Percentiles rank a stretch among this genome's conserved stretches.
phyloP scores from a whole-genome alignment of 2,329 filamentous ascomycete species.

The Neobulgaria alba region DNA sequence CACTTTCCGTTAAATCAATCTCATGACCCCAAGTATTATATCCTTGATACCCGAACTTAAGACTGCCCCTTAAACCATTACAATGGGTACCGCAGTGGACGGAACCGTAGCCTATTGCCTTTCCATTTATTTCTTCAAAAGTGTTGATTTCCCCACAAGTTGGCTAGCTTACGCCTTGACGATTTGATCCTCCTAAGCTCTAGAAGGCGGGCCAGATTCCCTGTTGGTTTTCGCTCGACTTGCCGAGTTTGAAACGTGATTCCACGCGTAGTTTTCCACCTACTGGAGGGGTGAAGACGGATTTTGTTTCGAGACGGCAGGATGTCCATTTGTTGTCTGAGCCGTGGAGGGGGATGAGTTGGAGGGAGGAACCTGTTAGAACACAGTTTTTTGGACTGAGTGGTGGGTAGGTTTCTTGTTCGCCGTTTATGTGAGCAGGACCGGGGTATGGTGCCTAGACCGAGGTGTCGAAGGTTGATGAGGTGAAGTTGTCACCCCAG shows the following conservation, averaged over 20 bases:
- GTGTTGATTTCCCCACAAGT: constrained; percentile 21
- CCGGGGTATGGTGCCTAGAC: no score
- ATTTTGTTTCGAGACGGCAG: constrained; percentile 17
- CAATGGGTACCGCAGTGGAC: constrained; percentile 17
- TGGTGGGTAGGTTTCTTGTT: constrained; percentile 16
- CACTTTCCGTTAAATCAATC: constrained; percentile 12
- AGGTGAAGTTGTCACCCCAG: no score
- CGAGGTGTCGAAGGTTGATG: no score
- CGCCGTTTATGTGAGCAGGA: no score
- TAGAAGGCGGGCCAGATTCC: constrained; percentile 24
- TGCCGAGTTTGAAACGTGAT: constrained; percentile 15
- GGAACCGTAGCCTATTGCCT: constrained; percentile 10
- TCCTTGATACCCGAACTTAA: constrained; percentile 10
- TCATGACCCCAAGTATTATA: constrained; percentile 20
- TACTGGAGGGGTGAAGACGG: constrained; percentile 7
- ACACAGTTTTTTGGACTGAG: constrained; percentile 13
- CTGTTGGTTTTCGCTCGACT: constrained; percentile 9
- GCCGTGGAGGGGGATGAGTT: constrained; percentile 15
- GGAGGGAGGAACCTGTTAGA: constrained; percentile 7
- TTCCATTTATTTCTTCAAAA: constrained; percentile 18
- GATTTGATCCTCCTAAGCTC: constrained; percentile 13
- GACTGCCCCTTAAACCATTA: constrained; percentile 8
- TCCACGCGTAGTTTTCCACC: constrained; percentile 17
- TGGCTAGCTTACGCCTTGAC: constrained; percentile 15
- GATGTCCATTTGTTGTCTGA: constrained; percentile 15